Percentiles rank a stretch among this genome's conserved stretches.
These are phyloP conservation scores for Cystoderma amianthinum DNA, from an alignment of 768 basidiomycete species.

Conservation along the genomic window DNA sequence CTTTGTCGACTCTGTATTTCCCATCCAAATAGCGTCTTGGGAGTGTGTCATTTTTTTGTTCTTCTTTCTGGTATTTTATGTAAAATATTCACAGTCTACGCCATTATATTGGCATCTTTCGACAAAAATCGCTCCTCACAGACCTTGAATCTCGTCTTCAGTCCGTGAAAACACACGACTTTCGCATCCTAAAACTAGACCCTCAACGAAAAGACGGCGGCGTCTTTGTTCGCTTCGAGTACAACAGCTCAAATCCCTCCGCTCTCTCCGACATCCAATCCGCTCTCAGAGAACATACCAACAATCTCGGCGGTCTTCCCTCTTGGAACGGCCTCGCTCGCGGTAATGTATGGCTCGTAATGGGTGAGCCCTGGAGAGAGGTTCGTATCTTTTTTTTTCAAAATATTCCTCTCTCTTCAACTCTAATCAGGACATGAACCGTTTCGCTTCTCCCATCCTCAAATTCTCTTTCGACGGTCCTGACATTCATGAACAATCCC, in stretches of 20 bases:
- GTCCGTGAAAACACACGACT: slow-evolving; percentile 44
- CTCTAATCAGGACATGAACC: slow-evolving; percentile 65
- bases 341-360: slow-evolving; percentile 65
- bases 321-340: slow-evolving; percentile 51
- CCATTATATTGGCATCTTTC: slow-evolving; percentile 53
- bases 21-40: slow-evolving; percentile 61
- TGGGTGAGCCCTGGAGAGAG: slow-evolving; percentile 78
- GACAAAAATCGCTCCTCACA: slow-evolving; percentile 50
- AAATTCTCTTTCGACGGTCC: slow-evolving; percentile 86
- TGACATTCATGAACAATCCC: slow-evolving; percentile 71
- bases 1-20: slow-evolving; percentile 76
- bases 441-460: slow-evolving; percentile 69
- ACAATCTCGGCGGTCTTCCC: slow-evolving; percentile 47
- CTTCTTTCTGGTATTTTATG: slow-evolving; percentile 5
- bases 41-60: slow-evolving; percentile 45
- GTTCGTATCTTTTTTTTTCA: slow-evolving; percentile 25
- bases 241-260: slow-evolving; percentile 15
- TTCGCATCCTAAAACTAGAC: slow-evolving; percentile 56
- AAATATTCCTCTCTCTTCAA: slow-evolving; percentile 1
- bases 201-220: slow-evolving; percentile 79
- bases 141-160: slow-evolving; percentile 41
- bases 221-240: slow-evolving; percentile 73
- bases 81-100: slow-evolving; percentile 43
- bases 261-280: slow-evolving; percentile 39
- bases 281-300: slow-evolving; percentile 34